Evolutionary conservation across 768 basidiomycete genomes (phyloP).

Genomic region (Tricholoma matsutake): DNA sequence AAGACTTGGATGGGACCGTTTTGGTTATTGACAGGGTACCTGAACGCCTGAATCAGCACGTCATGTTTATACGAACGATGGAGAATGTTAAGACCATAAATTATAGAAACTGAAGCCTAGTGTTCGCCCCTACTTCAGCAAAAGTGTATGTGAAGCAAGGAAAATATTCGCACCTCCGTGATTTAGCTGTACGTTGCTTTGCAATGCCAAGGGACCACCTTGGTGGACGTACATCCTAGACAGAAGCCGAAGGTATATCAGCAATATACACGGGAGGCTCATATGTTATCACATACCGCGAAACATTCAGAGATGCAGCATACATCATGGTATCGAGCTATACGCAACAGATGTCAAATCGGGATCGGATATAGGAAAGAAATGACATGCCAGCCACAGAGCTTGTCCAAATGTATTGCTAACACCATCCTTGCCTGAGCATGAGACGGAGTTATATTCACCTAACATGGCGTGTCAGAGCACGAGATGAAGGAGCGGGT

Average conservation of each 20-base stretch:
- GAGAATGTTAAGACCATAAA: conserved; percentile 34
- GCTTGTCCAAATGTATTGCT: conserved; percentile 56
- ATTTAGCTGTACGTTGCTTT: conserved; percentile 48
- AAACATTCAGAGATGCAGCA: conserved; percentile 48
- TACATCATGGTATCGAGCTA: conserved; percentile 46
- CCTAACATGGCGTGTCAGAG: conserved; percentile 25
- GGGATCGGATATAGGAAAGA: background rate
- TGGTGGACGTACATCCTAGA: conserved; percentile 51
- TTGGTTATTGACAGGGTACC: conserved; percentile 46
- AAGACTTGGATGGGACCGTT: conserved; percentile 51
- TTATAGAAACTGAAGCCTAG: conserved; percentile 43
- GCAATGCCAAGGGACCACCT: conserved; percentile 49
- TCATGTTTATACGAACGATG: too few relatives aligned
- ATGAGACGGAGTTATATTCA: conserved; percentile 56
- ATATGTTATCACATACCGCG: conserved; percentile 30
- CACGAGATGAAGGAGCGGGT: background rate
- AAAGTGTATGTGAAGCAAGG: too few relatives aligned
- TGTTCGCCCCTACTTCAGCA: background rate
- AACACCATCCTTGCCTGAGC: conserved; percentile 46
- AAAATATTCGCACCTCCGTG: conserved; percentile 36
- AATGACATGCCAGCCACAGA: conserved; percentile 40
- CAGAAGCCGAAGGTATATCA: background rate
- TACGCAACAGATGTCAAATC: background rate
- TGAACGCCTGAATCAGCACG: conserved; percentile 11
- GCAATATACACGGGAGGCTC: background rate